Conservation (phyloP, 345 rosid species). For the Draba incana region DNA sequence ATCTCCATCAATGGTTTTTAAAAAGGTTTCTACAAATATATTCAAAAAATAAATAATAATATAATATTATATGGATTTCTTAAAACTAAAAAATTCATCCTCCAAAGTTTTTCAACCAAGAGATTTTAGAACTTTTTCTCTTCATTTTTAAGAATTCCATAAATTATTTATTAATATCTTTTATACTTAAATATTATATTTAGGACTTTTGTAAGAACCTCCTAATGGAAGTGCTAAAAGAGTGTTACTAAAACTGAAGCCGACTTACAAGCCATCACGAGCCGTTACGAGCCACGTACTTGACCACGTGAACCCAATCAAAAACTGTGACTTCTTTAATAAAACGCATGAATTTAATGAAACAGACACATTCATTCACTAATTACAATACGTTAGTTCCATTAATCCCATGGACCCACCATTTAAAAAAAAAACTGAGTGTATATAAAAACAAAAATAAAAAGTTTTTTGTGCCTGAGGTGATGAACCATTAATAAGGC, state of each 20-base stretch:
- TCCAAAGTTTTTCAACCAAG: too few species aligned
- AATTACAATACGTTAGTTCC: constrained; percentile 30
- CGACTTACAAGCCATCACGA: constrained; percentile 17
- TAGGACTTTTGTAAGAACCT: too few species aligned
- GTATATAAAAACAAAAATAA: background rate
- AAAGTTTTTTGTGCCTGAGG: constrained; percentile 1
- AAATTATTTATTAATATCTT: too few species aligned
- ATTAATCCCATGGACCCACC: constrained; percentile 38
- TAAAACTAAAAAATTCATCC: too few species aligned
- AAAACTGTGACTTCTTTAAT: constrained; percentile 23
- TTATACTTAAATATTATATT: too few species aligned
- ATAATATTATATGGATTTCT: too few species aligned
- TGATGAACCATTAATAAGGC: background rate
- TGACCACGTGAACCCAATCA: constrained; percentile 35
- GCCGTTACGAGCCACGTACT: constrained; percentile 28
- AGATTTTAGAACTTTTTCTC: too few species aligned
- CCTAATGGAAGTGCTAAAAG: too few species aligned
- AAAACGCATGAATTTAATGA: constrained; percentile 38
- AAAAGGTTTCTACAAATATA: too few species aligned
- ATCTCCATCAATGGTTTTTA: too few species aligned
- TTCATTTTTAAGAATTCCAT: too few species aligned
- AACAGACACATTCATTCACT: constrained; percentile 36
- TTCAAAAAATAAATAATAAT: too few species aligned
- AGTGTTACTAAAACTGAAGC: background rate
- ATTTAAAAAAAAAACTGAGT: background rate